Base-by-base conservation (phyloP, 169 alveolate species). In the Babesia ovis region DNA sequence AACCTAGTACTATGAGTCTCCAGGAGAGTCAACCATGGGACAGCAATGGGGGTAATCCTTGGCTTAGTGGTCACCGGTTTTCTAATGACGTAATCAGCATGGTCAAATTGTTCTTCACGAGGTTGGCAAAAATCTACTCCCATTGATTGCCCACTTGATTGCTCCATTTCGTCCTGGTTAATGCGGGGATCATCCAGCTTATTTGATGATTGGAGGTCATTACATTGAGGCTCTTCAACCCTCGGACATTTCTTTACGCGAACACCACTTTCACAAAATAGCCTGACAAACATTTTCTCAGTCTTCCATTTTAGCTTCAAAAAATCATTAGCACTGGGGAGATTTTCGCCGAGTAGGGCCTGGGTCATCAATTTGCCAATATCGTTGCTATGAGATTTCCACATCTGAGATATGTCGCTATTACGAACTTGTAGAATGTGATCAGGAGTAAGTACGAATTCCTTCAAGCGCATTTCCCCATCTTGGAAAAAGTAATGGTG, bases 321-420 rank as follows among this genome's bases (percentile, higher is more conserved):
- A 25, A 70, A 80, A 34, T 80, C 88, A 2, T 77, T 0, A 29
- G 51, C 60, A 31, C 35, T 57, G 18, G 83, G 83, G 12, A 53
- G 41, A 56, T 69, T 60, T 16, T 69, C 68, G 2, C 77, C 88
- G 45, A 80, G 53, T 22, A 80, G 34, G 22, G 66, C 70, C 60
- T 80, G 83, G 14, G 88, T 54, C 71, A 80, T 46, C 68, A 80
- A 39, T 43, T 80, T 70, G 16, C 88, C 88, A 25, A 80, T 70
- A n/a, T 80, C 84, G 0, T n/a, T 58, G n/a, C 67, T 68, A 43
- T 80, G 88, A 20, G 20, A 22, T 23, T 64, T 60, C 83, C 88
- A 71, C 57, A 80, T 45, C 12, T 62, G 29, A 34, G 88, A 64
- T 25, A 80, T 22, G 18, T 57, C 77, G 39, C 80, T 70, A 18